These are phyloP conservation scores for Fomes fomentarius DNA, from an alignment of 1,284 basidiomycete genomes.

Conservation along the genomic window DNA sequence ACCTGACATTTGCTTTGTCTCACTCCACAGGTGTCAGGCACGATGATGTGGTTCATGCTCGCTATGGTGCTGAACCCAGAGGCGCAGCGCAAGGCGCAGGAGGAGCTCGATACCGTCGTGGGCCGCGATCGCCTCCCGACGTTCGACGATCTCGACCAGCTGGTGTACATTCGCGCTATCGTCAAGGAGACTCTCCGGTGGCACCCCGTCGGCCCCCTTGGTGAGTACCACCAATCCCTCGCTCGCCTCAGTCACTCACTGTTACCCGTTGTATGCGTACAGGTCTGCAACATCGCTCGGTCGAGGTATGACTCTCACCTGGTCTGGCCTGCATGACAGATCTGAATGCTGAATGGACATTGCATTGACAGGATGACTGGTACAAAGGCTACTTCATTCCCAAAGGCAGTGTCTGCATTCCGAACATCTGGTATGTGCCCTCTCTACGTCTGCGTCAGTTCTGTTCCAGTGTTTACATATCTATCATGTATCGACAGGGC, in stretches of 20 bases:
- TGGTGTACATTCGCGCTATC: conserved; percentile 34
- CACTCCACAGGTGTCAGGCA: not conserved
- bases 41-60: conserved; percentile 27
- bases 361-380: conserved; percentile 11
- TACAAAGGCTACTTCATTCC: conserved; percentile 28
- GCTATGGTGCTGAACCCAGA: conserved; percentile 38
- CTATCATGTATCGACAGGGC: conserved; percentile 32
- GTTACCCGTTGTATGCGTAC: not conserved
- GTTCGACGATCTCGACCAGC: conserved; percentile 30
- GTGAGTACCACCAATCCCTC: not conserved
- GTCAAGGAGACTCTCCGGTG: conserved; percentile 30
- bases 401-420: conserved; percentile 26
- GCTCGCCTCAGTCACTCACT: conserved; percentile 1
- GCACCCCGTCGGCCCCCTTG: conserved; percentile 10
- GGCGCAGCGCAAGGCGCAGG: conserved; percentile 36
- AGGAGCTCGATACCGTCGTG: conserved; percentile 37
- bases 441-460: not conserved
- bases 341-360: not conserved
- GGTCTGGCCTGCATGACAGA: not conserved
- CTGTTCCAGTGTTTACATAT: not conserved
- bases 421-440: conserved; percentile 22
- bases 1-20: not conserved
- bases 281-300: conserved; percentile 16
- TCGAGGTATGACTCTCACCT: not conserved
- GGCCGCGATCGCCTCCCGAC: conserved; percentile 31